Base-by-base conservation (phyloP, 306 rosid species). In the Cercis canadensis region DNA sequence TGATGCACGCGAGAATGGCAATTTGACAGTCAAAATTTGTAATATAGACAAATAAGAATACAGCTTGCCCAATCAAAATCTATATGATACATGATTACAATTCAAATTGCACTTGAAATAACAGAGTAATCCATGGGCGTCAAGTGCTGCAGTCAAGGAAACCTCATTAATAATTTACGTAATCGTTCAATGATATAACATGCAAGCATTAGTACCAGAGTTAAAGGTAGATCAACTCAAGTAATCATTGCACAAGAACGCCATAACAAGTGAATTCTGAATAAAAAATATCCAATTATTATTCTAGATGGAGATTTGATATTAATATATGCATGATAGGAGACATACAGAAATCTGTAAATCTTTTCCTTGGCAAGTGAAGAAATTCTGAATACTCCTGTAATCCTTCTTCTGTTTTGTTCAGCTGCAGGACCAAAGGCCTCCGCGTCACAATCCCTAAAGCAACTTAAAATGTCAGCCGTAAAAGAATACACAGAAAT, bases 371-470 rank as follows among this genome's bases (percentile, higher is more conserved):
- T 0, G 89, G 90, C 83, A 86, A 57, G 75, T 88, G 97, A 67
- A 88, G 92, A 78, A 90, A 90, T 70, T 85, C 97, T 0, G 97
- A 95, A 78, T 88, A 76, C 12, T 90, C 97, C 69, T 81, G 76
- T n/a, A 62, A 19, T 11, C 92, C 90, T 47, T 70, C 75, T 44
- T 88, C 89, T 14, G 60, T 64, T 81, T 84, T 83, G 57, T 89
- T 84, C 67, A 92, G 86, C 81, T 89, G 98, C 88, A 92, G 79
- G 62, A 92, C 96, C 80, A 92, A 78, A 19, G 96, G 98, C 78
- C 98, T 92, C 71, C 98, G 88, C 9, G 98, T 92, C 75, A 92
- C 96, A 78, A 92, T 92, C 65, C 98, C 98, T 89, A 80, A 72
- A 71, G 31, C 15, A 73, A 77, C 70, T 13, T 9, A 46, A 72